Percentiles rank a stretch among this genome's conserved stretches.
These are phyloP conservation scores for Anisodus tanguticus DNA, from an alignment of 257 asterid species.

Conservation along the genomic window DNA sequence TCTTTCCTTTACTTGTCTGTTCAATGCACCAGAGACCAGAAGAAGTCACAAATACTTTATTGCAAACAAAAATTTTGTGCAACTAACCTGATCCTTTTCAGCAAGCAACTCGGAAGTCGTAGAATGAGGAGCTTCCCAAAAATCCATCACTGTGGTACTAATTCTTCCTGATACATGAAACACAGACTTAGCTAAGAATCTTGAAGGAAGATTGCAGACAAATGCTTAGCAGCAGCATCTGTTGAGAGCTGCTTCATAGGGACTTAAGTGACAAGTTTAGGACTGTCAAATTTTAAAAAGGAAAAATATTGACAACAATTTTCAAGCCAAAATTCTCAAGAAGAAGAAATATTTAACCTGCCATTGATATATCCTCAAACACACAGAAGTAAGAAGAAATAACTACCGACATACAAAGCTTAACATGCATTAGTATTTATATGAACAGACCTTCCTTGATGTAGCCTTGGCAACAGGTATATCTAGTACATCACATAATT, in stretches of 20 bases:
- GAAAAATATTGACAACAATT: neutral
- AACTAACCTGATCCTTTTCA: conserved; percentile 77
- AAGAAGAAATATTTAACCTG: neutral
- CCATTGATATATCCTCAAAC: neutral
- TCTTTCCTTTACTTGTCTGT: conserved; percentile 63
- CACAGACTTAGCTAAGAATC: neutral
- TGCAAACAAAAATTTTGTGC: neutral
- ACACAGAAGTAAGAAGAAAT: neutral
- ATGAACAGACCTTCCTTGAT: conserved; percentile 72
- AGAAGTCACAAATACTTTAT: neutral
- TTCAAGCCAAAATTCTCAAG: neutral
- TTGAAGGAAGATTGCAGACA: neutral
- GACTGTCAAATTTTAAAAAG: neutral
- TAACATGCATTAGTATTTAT: neutral
- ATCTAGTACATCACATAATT: conserved; percentile 80
- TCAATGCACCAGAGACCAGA: neutral
- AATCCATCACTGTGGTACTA: conserved; percentile 69
- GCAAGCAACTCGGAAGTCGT: conserved; percentile 70
- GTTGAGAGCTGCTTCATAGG: neutral
- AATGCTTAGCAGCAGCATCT: neutral
- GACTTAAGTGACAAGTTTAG: neutral
- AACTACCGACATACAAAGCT: neutral
- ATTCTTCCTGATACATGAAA: conserved; percentile 68
- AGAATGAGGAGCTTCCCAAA: conserved; percentile 82
- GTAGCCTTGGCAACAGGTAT: conserved; percentile 59